Evolutionary conservation across 305 asterid species (phyloP).

Genomic region (Fraxinus xanthoxyloides): DNA sequence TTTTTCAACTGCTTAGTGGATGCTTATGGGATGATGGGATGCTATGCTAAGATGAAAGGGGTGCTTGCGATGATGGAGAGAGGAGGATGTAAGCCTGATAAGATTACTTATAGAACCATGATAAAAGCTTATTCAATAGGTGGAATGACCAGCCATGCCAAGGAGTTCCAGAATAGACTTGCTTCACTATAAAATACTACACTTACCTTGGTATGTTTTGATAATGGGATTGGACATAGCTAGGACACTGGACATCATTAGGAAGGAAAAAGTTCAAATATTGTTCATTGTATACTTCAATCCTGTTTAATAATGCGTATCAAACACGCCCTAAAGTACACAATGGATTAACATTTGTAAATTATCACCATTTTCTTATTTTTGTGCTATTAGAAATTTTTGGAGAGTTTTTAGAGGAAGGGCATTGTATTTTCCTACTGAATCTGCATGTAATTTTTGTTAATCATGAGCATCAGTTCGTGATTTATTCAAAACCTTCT

Average conservation of each 20-base stretch:
- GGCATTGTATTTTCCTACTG: not conserved
- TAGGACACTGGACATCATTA: not conserved
- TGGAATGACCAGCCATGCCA: conserved; percentile 64
- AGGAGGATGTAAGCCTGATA: conserved; percentile 68
- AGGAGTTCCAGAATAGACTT: conserved; percentile 53
- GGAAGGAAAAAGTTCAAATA: not conserved
- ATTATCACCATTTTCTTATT: not conserved
- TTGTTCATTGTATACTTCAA: not conserved
- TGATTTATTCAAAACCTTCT: not conserved
- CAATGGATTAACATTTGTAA: not conserved
- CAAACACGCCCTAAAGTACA: not conserved
- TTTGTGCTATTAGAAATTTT: not conserved
- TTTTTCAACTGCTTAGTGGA: conserved; percentile 82
- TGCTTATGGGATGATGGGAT: conserved; percentile 85
- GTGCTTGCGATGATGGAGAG: conserved; percentile 73
- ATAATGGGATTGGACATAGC: not conserved
- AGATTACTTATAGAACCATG: conserved; percentile 78
- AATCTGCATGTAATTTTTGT: not conserved
- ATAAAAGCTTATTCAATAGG: conserved; percentile 60
- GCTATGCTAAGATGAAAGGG: conserved; percentile 72
- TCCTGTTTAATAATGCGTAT: not conserved
- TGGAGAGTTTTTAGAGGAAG: not conserved
- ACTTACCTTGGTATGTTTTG: not conserved
- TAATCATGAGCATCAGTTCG: not conserved
- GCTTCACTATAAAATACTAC: conserved; percentile 31